Base-by-base conservation (phyloP, 2,329 filamentous ascomycete genomes). In the Clarireedia paspali region DNA sequence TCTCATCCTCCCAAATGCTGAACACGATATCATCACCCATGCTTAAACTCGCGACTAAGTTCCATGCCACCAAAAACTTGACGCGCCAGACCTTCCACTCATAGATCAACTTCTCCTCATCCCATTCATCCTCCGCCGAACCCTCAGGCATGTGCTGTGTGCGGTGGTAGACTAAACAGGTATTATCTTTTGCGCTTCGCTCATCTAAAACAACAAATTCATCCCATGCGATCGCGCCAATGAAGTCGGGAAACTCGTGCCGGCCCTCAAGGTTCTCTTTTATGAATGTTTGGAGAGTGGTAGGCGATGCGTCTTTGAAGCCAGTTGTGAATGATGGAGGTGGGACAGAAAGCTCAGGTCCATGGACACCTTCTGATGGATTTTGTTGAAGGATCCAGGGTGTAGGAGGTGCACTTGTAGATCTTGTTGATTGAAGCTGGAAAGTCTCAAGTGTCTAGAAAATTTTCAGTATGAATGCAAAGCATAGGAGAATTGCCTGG, bases 1-100 rank as follows among this genome's bases (percentile, higher is more conserved):
- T 53, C 44, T 27, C 15, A 26, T 47, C 10, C 23, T 53, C n/a
- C 15, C 34, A 20, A 15, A 47, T 23, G 6, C 9, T 27, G 10
- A 53, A 40, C 15, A 53, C 5, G 2, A 27, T 15, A 17, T 47
- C 30, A 27, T 53, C 51, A 24, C 4, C 6, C 3, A 15, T 24
- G 7, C 14, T 10, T 5, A 53, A 27, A 12, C n/a, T 12, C 23
- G n/a, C 44, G 36, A 15, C 2, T 24, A 38, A 23, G 5, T 4
- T 3, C 15, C 51, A 47, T 20, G 30, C 51, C 15, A 47, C 42
- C 10, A 39, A 15, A 26, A 53, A 52, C 30, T 47, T 47, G n/a
- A 53, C 42, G 23, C 44, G 23, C 23, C 51, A 53, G n/a, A 14
- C 23, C 23, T 53, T 47, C 34, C 34, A 53, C 34, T 53, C 51